Percentiles rank a stretch among this genome's conserved stretches.
phyloP scores from a whole-genome alignment of 139 green algal genomes.

The Tetradesmus lagerheimii region DNA sequence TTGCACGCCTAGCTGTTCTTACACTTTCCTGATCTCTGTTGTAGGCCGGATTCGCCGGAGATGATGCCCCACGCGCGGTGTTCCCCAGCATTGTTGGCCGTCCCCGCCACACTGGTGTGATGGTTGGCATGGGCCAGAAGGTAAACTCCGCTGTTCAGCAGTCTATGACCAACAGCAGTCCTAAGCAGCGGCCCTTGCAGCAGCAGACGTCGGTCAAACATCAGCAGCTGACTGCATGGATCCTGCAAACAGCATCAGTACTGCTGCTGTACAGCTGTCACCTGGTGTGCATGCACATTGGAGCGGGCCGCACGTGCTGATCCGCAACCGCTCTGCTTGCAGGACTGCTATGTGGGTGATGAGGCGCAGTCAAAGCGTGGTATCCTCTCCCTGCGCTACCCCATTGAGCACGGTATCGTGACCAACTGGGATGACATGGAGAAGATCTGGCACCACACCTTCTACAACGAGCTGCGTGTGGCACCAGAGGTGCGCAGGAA shows the following conservation, averaged over 20 bases:
- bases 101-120: slow-evolving; percentile 94
- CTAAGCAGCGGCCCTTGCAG: neutral
- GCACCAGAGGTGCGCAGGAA: slow-evolving; percentile 82
- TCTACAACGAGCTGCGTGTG: slow-evolving; percentile 99
- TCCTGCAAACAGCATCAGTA: neutral
- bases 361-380: slow-evolving; percentile 98
- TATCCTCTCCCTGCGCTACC: slow-evolving; percentile 98
- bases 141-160: slow-evolving; percentile 44
- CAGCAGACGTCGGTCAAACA: neutral
- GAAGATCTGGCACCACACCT: slow-evolving; percentile 99
- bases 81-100: slow-evolving; percentile 98
- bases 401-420: slow-evolving; percentile 98
- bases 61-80: slow-evolving; percentile 96
- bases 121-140: slow-evolving; percentile 91
- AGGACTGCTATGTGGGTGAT: slow-evolving; percentile 98
- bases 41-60: slow-evolving; percentile 94
- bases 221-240: neutral
- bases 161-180: neutral
- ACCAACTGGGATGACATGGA: slow-evolving; percentile 99
- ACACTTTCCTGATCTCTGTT: neutral
- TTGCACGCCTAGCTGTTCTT: neutral
- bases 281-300: neutral
- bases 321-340: neutral
- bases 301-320: neutral
- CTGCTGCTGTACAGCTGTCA: neutral